These are phyloP conservation scores for Podila epicladia DNA, from an alignment of 192 early-diverging fungal species.

Conservation along the genomic window DNA sequence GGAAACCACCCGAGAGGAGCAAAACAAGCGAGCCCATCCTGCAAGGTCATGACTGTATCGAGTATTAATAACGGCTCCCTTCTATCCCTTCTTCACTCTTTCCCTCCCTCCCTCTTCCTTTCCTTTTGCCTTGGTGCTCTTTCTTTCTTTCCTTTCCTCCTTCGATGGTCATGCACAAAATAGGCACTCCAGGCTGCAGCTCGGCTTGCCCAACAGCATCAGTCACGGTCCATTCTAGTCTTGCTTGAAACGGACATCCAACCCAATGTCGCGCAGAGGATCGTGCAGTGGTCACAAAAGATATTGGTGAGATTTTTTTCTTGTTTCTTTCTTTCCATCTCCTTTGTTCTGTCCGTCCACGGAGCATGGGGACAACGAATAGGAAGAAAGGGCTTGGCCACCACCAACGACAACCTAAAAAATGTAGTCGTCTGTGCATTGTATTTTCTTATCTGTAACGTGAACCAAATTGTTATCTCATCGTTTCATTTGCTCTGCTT, in stretches of 20 bases:
- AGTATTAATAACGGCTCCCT: no score
- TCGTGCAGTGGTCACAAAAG: slow-evolving; percentile 28
- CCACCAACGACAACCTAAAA: no score
- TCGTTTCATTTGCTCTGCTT: not conserved
- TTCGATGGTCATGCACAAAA: not conserved
- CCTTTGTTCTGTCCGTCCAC: not conserved
- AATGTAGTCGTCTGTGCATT: not conserved
- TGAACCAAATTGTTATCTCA: not conserved
- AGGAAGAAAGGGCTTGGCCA: no score
- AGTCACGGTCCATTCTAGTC: slow-evolving; percentile 18
- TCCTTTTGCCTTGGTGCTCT: not conserved
- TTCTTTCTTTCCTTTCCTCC: not conserved
- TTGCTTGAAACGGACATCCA: slow-evolving; percentile 25
- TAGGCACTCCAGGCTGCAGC: slow-evolving; percentile 25
- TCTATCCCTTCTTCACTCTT: no score
- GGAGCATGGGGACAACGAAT: no score
- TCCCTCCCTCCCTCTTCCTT: not conserved
- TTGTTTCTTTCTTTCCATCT: not conserved
- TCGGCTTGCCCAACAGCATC: slow-evolving; percentile 20
- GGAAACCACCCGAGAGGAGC: not conserved
- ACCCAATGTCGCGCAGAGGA: slow-evolving; percentile 8
- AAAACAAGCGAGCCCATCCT: not conserved
- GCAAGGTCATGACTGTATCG: not conserved
- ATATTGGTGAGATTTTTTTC: slow-evolving; percentile 36
- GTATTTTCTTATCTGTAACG: not conserved